phyloP scores from a whole-genome alignment of 1,284 basidiomycete genomes.

The Tilletia horrida region DNA sequence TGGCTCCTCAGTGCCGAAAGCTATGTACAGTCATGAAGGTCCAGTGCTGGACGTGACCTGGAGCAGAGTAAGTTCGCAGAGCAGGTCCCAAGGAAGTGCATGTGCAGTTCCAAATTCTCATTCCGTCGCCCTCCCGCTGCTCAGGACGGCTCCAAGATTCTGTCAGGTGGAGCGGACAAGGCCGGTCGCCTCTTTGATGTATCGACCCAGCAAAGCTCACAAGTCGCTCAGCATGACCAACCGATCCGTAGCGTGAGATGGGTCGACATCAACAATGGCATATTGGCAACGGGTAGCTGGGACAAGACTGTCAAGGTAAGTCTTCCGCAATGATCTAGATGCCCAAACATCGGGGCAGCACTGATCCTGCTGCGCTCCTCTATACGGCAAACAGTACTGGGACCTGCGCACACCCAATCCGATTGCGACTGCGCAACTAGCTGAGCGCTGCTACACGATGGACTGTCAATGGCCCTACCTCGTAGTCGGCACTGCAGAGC shows the following conservation, averaged over 20 bases:
- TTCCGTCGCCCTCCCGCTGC: conserved; percentile 1
- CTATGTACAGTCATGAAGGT: conserved; percentile 76
- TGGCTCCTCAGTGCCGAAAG: conserved; percentile 68
- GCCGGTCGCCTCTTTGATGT: conserved; percentile 77
- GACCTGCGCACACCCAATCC: conserved; percentile 72
- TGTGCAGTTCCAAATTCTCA: conserved; percentile 17
- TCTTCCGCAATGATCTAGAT: conserved; percentile 12
- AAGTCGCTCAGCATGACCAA: conserved; percentile 79
- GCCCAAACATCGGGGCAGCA: not conserved
- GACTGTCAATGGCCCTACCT: conserved; percentile 80
- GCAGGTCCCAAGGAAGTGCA: not conserved
- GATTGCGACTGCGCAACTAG: conserved; percentile 72
- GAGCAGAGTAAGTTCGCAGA: conserved; percentile 62
- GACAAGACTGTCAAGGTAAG: conserved; percentile 81
- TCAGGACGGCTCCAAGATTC: conserved; percentile 72
- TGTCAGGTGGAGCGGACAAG: conserved; percentile 84
- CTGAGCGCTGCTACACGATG: conserved; percentile 80
- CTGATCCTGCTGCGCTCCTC: not conserved
- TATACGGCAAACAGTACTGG: conserved; percentile 70
- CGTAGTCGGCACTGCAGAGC: conserved; percentile 86
- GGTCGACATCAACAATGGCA: conserved; percentile 68
- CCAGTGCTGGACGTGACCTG: conserved; percentile 79
- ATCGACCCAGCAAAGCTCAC: conserved; percentile 62
- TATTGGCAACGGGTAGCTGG: conserved; percentile 83
- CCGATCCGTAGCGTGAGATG: conserved; percentile 74